phyloP scores from a whole-genome alignment of 495 filamentous ascomycete species.

The Penicillium paradoxum region DNA sequence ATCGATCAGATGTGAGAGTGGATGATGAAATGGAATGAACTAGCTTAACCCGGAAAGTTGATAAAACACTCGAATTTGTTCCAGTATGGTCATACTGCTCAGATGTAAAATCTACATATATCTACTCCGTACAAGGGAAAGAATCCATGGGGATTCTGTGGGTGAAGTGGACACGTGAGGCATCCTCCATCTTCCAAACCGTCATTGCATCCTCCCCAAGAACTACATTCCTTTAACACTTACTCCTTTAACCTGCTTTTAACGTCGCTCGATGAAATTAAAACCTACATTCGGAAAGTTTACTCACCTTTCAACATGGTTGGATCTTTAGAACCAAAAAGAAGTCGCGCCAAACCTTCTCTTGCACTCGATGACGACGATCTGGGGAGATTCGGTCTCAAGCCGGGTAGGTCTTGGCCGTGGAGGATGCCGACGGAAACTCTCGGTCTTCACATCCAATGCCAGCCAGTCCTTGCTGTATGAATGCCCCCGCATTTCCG shows the following conservation, averaged over 20 bases:
- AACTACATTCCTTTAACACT: background rate
- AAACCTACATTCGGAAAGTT: conserved; percentile 16
- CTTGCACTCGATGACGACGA: conserved; percentile 5
- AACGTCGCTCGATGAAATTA: too few species aligned
- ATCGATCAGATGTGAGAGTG: background rate
- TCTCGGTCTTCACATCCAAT: background rate
- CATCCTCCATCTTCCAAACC: background rate
- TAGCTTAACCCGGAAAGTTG: too few species aligned
- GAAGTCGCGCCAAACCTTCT: conserved; percentile 7
- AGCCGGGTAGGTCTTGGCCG: conserved; percentile 1
- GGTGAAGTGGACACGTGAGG: background rate
- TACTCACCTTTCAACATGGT: background rate
- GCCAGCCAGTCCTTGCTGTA: background rate
- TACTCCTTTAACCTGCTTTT: too few species aligned
- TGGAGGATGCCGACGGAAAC: conserved; percentile 2
- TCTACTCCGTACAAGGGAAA: too few species aligned
- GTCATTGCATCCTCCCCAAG: too few species aligned
- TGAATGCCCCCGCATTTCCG: conserved; percentile 3
- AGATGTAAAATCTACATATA: too few species aligned
- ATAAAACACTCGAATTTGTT: too few species aligned
- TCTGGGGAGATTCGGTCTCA: background rate
- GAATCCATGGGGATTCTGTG: background rate
- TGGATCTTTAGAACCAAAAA: too few species aligned
- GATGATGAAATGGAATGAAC: background rate
- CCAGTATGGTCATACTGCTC: too few species aligned